These are phyloP conservation scores for Hevea brasiliensis DNA, from an alignment of 345 rosid genomes.

Conservation along the genomic window DNA sequence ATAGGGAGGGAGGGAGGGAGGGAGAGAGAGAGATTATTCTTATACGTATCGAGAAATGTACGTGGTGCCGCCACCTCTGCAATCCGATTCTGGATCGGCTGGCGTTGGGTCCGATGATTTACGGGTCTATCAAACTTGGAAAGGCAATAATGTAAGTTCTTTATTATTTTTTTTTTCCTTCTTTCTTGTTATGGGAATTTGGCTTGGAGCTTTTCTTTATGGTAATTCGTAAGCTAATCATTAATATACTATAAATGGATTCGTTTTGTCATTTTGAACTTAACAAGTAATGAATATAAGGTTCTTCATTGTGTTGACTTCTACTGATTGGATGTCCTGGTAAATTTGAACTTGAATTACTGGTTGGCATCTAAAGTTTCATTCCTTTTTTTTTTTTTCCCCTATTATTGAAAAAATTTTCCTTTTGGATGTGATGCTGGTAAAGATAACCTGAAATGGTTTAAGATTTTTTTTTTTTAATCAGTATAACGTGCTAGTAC, in stretches of 20 bases:
- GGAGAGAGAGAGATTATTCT: not conserved
- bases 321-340: not conserved
- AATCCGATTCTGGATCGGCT: slow-evolving; percentile 64
- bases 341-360: not conserved
- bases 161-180: not conserved
- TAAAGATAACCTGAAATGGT: not conserved
- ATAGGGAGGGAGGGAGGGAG: not conserved
- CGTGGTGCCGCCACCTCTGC: slow-evolving; percentile 83
- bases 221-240: not conserved
- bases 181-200: too few species aligned
- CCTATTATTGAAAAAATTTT: not conserved
- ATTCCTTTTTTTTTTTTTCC: not conserved
- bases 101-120: slow-evolving; percentile 42
- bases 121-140: slow-evolving; percentile 37
- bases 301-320: not conserved
- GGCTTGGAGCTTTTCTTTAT: not conserved
- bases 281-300: too few species aligned
- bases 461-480: not conserved
- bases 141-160: slow-evolving; percentile 28
- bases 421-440: not conserved
- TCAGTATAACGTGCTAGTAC: not conserved
- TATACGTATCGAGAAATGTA: slow-evolving; percentile 53
- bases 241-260: too few species aligned
- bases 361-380: not conserved
- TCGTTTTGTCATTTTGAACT: too few species aligned